Evolutionary conservation across 331 rosid species (phyloP).

Genomic region (Telfairia occidentalis): DNA sequence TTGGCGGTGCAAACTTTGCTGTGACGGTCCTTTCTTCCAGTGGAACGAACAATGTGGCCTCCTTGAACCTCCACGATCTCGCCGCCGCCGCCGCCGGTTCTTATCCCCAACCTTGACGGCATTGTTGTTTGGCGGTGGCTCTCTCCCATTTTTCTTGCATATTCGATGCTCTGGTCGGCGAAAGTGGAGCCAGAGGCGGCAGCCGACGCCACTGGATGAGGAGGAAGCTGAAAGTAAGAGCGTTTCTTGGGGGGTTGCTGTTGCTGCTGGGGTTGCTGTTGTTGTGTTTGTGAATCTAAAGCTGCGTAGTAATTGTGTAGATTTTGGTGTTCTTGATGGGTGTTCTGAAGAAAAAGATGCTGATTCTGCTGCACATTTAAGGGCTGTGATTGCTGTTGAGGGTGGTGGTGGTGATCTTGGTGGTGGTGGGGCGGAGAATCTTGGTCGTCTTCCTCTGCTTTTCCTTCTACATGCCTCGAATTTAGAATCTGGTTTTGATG

Average conservation of each 20-base stretch:
- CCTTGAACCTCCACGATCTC: conserved; percentile 88
- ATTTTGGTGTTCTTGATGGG: not conserved
- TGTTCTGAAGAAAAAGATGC: conserved; percentile 14
- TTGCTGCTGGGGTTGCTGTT: not conserved
- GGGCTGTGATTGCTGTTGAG: not conserved
- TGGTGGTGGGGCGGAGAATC: conserved; percentile 14
- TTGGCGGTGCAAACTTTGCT: conserved; percentile 92
- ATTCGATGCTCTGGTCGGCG: conserved; percentile 33
- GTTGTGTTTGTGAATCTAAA: conserved; percentile 8
- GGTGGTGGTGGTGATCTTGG: not conserved
- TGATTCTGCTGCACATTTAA: conserved; percentile 12
- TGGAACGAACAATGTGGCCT: conserved; percentile 81
- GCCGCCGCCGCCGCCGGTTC: conserved; percentile 25
- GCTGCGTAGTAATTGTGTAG: conserved; percentile 10
- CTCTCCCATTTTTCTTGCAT: conserved; percentile 80
- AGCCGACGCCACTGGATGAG: not conserved
- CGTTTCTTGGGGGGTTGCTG: conserved; percentile 3
- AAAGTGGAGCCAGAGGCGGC: conserved; percentile 12
- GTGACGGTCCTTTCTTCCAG: conserved; percentile 85
- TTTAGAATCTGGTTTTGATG: conserved; percentile 22
- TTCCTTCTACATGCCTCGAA: conserved; percentile 25
- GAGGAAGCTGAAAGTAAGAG: conserved; percentile 10
- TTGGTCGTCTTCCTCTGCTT: conserved; percentile 15
- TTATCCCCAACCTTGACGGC: conserved; percentile 47
- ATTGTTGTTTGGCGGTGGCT: conserved; percentile 19